Evolutionary conservation across 257 asterid genomes (phyloP).

Genomic region (Capsicum rhomboideum): DNA sequence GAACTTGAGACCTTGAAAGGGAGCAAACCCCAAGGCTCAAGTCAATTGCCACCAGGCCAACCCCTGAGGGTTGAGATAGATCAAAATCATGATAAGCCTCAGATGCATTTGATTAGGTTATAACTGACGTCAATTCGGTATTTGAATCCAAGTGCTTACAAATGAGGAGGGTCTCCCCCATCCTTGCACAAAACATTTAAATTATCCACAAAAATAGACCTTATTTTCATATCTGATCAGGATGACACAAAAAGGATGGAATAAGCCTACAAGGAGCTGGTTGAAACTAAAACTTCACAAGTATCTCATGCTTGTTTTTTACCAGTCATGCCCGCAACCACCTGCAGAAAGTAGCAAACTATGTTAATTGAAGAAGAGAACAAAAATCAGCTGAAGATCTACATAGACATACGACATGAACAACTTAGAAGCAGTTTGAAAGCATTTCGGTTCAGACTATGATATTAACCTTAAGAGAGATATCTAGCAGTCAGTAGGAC

Average conservation of each 20-base stretch:
- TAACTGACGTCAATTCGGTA: not conserved
- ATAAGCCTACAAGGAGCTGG: not conserved
- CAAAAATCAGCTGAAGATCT: not conserved
- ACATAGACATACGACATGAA: not conserved
- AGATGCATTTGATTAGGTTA: not conserved
- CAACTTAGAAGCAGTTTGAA: not conserved
- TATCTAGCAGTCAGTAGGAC: not conserved
- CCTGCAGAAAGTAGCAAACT: constrained; percentile 34
- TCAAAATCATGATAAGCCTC: not conserved
- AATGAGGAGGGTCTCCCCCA: not conserved
- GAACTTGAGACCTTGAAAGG: too few relatives aligned
- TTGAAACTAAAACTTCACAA: not conserved
- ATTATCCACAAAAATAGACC: not conserved
- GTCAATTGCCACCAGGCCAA: too few relatives aligned
- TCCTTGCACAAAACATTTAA: not conserved
- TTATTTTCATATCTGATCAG: constrained; percentile 16
- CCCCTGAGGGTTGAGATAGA: too few relatives aligned
- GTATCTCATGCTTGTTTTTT: constrained; percentile 25
- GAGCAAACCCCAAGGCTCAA: too few relatives aligned
- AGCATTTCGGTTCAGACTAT: not conserved
- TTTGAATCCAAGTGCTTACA: not conserved
- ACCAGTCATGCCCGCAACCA: constrained; percentile 74
- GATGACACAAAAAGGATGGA: not conserved
- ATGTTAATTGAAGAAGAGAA: not conserved
- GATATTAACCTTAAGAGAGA: not conserved